phyloP scores from a whole-genome alignment of 345 rosid species.

The Physaria fendleri region DNA sequence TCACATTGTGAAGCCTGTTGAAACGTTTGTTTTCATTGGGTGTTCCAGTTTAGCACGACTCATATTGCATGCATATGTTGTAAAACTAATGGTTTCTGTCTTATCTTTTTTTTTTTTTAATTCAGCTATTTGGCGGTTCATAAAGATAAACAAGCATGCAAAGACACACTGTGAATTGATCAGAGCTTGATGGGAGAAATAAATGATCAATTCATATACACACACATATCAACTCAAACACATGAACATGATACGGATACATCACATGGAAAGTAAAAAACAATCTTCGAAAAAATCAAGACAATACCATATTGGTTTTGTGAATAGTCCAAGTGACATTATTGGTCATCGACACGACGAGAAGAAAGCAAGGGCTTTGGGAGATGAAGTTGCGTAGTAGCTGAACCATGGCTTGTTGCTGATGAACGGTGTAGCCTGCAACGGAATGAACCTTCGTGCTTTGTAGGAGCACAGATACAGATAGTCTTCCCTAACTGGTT shows the following conservation, averaged over 20 bases:
- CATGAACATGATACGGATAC: neutral
- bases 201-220: neutral
- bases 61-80: neutral
- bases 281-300: neutral
- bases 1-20: too few relatives aligned
- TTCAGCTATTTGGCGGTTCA: constrained; percentile 53
- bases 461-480: constrained; percentile 26
- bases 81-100: neutral
- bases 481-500: constrained; percentile 11
- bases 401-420: constrained; percentile 9
- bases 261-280: neutral
- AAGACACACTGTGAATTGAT: neutral
- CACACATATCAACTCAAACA: neutral
- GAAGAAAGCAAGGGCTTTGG: constrained; percentile 23
- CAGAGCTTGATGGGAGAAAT: neutral
- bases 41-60: neutral
- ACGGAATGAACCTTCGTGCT: constrained; percentile 30
- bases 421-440: constrained; percentile 32
- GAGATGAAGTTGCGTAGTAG: constrained; percentile 16
- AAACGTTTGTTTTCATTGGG: too few relatives aligned
- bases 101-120: neutral
- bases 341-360: constrained; percentile 4
- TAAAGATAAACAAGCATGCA: constrained; percentile 12
- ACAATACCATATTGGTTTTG: neutral
- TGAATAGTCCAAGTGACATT: neutral